Conservation (phyloP, 805 yeast species). For the Yarrowia sp. region DNA sequence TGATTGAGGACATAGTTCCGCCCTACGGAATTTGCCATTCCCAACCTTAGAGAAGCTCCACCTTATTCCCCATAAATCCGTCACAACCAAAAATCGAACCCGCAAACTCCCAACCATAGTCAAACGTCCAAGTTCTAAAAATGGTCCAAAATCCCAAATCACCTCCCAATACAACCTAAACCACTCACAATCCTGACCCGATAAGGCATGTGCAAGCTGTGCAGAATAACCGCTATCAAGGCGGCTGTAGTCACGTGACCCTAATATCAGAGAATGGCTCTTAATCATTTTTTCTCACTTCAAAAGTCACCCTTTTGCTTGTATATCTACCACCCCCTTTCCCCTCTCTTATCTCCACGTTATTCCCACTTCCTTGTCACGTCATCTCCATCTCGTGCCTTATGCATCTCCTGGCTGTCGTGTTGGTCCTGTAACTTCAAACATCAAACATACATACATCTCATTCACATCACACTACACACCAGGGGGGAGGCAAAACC, state of each 20-base stretch:
- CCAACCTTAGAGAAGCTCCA: too few relatives aligned
- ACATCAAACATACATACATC: background rate
- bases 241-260: conserved; percentile 30
- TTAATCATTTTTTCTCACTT: too few relatives aligned
- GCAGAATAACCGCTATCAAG: background rate
- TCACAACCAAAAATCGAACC: too few relatives aligned
- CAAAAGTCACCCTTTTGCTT: too few relatives aligned
- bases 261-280: too few relatives aligned
- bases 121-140: too few relatives aligned
- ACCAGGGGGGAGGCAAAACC: background rate
- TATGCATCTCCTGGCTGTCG: background rate
- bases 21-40: too few relatives aligned
- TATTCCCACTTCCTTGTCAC: background rate
- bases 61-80: too few relatives aligned
- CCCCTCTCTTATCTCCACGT: background rate
- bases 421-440: background rate
- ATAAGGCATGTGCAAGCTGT: conserved; percentile 30
- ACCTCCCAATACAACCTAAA: too few relatives aligned
- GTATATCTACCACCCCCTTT: background rate
- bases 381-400: background rate
- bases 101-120: too few relatives aligned
- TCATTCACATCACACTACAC: background rate
- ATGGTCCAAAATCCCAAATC: too few relatives aligned
- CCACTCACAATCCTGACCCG: conserved; percentile 5
- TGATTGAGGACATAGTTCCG: too few relatives aligned